A percentile compares a stretch with the other conserved stretches of the same genome.
phyloP scores from a whole-genome alignment of 2,329 filamentous ascomycete species.

The Elsinoe fawcettii region DNA sequence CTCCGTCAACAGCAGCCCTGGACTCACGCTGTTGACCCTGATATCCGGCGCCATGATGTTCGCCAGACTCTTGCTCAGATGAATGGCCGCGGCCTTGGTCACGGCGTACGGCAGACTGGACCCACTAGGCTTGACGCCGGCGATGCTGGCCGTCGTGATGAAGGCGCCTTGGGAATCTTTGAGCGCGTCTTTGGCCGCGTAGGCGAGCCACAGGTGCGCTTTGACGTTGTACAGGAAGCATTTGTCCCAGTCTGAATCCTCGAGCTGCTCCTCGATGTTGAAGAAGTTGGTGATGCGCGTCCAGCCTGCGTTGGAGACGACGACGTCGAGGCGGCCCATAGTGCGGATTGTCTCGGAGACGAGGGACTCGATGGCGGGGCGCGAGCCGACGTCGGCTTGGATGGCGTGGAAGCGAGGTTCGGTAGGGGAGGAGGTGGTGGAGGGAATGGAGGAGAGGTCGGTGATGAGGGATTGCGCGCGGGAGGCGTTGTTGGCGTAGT shows the following conservation, averaged over 20 bases:
- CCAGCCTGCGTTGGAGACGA: constrained; percentile 36
- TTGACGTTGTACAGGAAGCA: constrained; percentile 58
- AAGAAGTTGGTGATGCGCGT: constrained; percentile 36
- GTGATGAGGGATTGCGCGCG: constrained; percentile 35
- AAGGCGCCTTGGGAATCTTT: constrained; percentile 54
- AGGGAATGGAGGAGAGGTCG: constrained; percentile 31
- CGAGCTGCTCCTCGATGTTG: constrained; percentile 46
- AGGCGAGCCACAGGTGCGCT: constrained; percentile 52
- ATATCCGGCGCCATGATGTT: constrained; percentile 48
- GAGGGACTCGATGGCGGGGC: constrained; percentile 35
- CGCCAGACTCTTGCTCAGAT: constrained; percentile 50
- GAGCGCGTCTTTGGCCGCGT: constrained; percentile 47
- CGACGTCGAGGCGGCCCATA: constrained; percentile 43
- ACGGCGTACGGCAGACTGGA: constrained; percentile 45
- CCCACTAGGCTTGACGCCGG: constrained; percentile 56
- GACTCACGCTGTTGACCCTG: constrained; percentile 52
- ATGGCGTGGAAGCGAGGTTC: constrained; percentile 37
- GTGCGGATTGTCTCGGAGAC: constrained; percentile 37
- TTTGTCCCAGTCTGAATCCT: constrained; percentile 53
- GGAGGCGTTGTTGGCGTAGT: constrained; percentile 39
- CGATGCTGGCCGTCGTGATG: constrained; percentile 56
- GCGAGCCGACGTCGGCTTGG: constrained; percentile 40
- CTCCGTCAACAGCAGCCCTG: constrained; percentile 42
- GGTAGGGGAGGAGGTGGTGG: constrained; percentile 19
- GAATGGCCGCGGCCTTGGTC: constrained; percentile 37